These are phyloP conservation scores for Ampelocalamus luodianensis DNA, from an alignment of 176 grass and related monocot genomes.

Conservation along the genomic window DNA sequence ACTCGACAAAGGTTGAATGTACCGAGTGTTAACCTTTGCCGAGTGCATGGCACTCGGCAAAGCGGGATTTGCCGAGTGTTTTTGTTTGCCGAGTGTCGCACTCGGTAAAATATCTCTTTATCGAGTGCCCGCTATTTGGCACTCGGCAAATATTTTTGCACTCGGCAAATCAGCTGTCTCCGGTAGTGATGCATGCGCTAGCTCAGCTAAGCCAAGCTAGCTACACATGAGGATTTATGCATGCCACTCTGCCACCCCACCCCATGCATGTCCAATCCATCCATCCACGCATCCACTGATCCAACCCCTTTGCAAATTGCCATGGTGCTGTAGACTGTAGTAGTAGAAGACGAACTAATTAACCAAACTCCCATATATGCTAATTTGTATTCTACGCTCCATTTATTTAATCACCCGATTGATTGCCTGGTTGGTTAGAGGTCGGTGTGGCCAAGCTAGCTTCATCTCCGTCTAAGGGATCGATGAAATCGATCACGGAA, in stretches of 20 bases:
- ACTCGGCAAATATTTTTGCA: no score
- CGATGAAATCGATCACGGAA: no score
- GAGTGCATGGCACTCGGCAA: no score
- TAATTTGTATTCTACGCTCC: neutral
- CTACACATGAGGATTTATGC: slow-evolving; percentile 17
- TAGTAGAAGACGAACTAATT: neutral
- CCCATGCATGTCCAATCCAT: neutral
- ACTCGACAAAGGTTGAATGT: no score
- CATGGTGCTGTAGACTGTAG: neutral
- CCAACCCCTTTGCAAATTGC: neutral
- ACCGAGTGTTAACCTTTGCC: no score
- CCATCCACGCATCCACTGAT: neutral
- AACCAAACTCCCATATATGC: neutral
- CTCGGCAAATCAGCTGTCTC: no score
- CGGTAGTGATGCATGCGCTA: neutral
- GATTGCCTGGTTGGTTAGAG: neutral
- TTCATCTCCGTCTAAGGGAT: no score
- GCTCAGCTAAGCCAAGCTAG: neutral
- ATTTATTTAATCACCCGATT: neutral
- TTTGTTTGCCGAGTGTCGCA: no score
- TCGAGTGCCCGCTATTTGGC: no score
- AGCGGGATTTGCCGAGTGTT: no score
- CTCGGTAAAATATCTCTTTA: no score
- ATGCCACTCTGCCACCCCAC: neutral
- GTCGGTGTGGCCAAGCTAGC: neutral